These are phyloP conservation scores for Blastobotrys aristatus DNA, from an alignment of 1,139 yeast species.

Conservation along the genomic window DNA sequence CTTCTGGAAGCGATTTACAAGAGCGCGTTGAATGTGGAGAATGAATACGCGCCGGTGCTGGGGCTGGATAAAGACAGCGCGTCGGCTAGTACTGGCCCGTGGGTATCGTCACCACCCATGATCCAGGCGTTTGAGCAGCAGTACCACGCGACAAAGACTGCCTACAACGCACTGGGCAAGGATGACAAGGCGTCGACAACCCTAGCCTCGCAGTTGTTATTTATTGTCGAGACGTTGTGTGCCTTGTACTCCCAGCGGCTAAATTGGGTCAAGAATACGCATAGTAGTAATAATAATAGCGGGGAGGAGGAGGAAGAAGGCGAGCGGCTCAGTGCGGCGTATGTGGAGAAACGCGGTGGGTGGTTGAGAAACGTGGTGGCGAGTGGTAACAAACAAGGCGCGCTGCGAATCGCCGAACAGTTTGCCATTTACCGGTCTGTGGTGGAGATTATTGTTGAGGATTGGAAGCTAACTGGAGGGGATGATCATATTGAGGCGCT, in stretches of 20 bases:
- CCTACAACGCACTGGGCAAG: conserved; percentile 18
- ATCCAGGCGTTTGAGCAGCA: conserved; percentile 26
- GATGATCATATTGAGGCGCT: conserved; percentile 35
- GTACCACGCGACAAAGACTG: conserved; percentile 21
- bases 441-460: conserved; percentile 57
- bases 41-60: conserved; percentile 20
- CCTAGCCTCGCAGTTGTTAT: conserved; percentile 26
- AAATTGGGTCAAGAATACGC: conserved; percentile 20
- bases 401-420: conserved; percentile 60
- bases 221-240: conserved; percentile 31
- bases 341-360: conserved; percentile 31
- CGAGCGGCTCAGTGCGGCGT: conserved; percentile 20
- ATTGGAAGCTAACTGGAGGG: conserved; percentile 37
- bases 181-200: conserved; percentile 14
- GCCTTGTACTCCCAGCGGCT: conserved; percentile 29
- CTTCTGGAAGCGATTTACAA: conserved; percentile 26
- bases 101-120: conserved; percentile 32
- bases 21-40: conserved; percentile 28
- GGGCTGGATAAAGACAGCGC: conserved; percentile 20
- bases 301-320: conserved; percentile 18
- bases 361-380: conserved; percentile 56
- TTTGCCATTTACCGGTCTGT: conserved; percentile 63
- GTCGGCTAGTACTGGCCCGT: conserved; percentile 24
- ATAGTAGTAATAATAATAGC: conserved; percentile 6
- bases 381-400: conserved; percentile 47